Evolutionary conservation across 2,329 filamentous ascomycete genomes (phyloP), one percentile per base, ranked within the genome.

Genomic region (Colletotrichum noveboracense): DNA sequence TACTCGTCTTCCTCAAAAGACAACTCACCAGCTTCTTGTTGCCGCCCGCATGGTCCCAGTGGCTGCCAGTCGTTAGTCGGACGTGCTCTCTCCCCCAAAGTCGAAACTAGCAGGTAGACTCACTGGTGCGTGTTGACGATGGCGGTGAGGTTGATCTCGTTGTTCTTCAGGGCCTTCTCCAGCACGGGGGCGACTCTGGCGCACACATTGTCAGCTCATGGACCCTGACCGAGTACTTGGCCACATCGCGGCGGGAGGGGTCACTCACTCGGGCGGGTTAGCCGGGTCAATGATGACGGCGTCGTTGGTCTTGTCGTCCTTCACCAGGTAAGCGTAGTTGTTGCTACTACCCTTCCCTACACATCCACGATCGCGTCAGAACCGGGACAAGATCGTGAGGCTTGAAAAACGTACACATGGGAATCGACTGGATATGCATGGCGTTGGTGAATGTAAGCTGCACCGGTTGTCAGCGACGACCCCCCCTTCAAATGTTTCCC

Each of bases 41-140:
- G 10, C 97, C 97, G 77, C 97, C 97, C 1, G 97, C 94, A 85
- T 99, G 97, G 79, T 99, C 97, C 89, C 93, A 94, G 83, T 99
- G 97, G 83, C 96, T 98, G 76, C 28, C 34, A 60, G 10, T 24
- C 14, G 21, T 64, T 6, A 62, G 61, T 28, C 7, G 6, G 58
- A 1, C 9, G 38, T 43, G 38, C 18, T 9, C 18, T n/a, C 18
- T 6, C 38, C 38, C 16, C 16, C 8, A 43, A n/a, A n/a, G 16
- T 43, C 18, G 3, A 48, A 10, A 2, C 9, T 12, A 9, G 18
- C 18, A 6, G 38, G 38, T n/a, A 48, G 38, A 48, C 94, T 85
- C 88, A 98, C 96, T 98, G 96, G 82, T 99, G 97, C 3, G 97
- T 99, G 83, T 99, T 99, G 81, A 98, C 93, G 82, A 99, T 98